These are phyloP conservation scores for Penicillium sp. DNA, from an alignment of 2,329 filamentous ascomycete species.

Conservation along the genomic window DNA sequence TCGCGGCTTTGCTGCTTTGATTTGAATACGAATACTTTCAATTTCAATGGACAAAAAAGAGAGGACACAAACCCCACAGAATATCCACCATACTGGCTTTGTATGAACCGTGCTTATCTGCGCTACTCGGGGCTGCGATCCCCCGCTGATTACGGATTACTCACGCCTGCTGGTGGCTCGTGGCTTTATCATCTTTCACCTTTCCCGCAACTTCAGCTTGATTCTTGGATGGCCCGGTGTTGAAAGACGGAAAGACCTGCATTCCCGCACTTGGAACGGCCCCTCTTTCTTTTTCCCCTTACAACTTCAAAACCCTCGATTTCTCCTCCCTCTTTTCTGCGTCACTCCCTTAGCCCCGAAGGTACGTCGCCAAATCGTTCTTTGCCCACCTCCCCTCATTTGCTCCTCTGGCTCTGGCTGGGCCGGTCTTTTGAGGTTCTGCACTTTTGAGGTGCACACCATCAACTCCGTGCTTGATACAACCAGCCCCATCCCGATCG, in stretches of 20 bases:
- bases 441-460: conserved; percentile 15
- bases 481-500: conserved; percentile 11
- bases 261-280: conserved; percentile 19
- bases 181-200: neutral
- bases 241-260: conserved; percentile 10
- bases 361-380: conserved; percentile 24
- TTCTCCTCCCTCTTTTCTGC: conserved; percentile 21
- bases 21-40: neutral
- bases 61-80: neutral
- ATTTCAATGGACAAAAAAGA: neutral
- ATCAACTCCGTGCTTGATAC: conserved; percentile 21
- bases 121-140: conserved; percentile 7
- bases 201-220: conserved; percentile 3
- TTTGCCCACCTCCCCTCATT: neutral
- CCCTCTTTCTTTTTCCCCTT: conserved; percentile 16
- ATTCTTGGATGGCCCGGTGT: conserved; percentile 22
- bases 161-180: conserved; percentile 6
- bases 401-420: conserved; percentile 1
- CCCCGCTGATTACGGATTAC: conserved; percentile 11
- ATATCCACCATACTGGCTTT: conserved; percentile 6
- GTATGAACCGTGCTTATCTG: conserved; percentile 10
- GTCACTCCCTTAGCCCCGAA: conserved; percentile 35
- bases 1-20: neutral
- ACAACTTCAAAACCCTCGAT: conserved; percentile 13
- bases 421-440: conserved; percentile 9